Base-by-base conservation (phyloP, 1,139 yeast species). In the Lodderomyces pseudojiufengensis region DNA sequence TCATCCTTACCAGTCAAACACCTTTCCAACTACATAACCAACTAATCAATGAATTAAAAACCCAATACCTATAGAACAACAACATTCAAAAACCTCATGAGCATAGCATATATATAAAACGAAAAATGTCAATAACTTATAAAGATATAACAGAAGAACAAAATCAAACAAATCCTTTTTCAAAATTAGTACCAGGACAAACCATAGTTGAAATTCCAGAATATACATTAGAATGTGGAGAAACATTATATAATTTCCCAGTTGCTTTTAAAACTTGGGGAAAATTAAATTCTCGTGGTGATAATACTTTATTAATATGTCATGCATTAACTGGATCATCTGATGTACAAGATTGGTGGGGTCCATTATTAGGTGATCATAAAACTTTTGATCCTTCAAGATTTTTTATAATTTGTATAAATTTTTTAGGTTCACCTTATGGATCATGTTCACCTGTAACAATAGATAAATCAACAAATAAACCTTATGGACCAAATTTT, bases 291-390 rank as follows among this genome's bases (percentile, higher is more conserved):
- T 73, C 65, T 8, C 64, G 61, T 5, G 76, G 72, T 7, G 80
- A 81, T 48, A 92, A 92, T 54, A 90, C 81, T 40, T 65, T 92
- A 64, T 79, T 92, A 23, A 84, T 92, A 13, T 86, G 96, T 50
- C 98, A 92, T 64, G 98, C 98, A 0, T 68, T 92, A 42, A 88
- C 97, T 0, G 98, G 98, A 0, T 86, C 96, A 0, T 76, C 96
- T 0, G 98, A 92, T 55, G 96, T 90, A 13, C 76, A 84, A 32
- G 98, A 92, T 54, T 92, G 98, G 98, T 86, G 98, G 98, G 97
- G 97, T 0, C 97, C 98, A 0, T 63, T 92, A 24, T 65, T 92
- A 31, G 98, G 98, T 0, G 76, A 81, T 4, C 84, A 79, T 16
- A 75, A 83, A 47, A 95, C 97, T 1, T 88, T 92, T 59, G 98